Evolutionary conservation across 495 filamentous ascomycete species (phyloP), one percentile per base, ranked within the genome.

Genomic region (Xylaria nigripes): DNA sequence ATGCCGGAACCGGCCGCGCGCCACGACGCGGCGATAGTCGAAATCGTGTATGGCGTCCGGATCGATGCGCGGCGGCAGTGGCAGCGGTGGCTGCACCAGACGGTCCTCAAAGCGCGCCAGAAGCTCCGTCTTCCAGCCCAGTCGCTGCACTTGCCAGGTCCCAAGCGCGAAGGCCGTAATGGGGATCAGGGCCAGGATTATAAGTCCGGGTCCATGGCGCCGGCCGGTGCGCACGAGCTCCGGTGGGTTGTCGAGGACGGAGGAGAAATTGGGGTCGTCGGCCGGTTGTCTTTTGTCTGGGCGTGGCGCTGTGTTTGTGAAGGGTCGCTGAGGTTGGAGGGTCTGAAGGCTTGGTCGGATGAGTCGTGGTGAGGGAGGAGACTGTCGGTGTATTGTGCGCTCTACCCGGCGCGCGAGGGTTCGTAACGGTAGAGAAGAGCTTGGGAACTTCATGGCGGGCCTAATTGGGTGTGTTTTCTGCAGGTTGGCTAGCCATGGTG

Each of bases 121-220:
- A 15, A 97, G 73, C 36, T 91, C 86, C 8, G 90, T 90, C 67
- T 98, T 98, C 90, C 91, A 92, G 32, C 81, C 79, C 15, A 98
- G 81, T 2, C 93, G 89, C 62, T 94, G 79, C n/a, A 98, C 85
- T 64, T 98, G 93, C 93, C 93, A 98, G 40, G 86, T 87, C 36
- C 93, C 93, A 30, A 98, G 83, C 57, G 74, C 74, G 68, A 98
- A 95, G 46, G 93, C 86, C 6, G 90, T 96, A 41, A 94, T 74
- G 32, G 93, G 93, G 57, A 98, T 97, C 42, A 93, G 67, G 29
- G 90, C 85, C 12, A 96, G 77, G 50, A 95, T 74, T 42, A 94
- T 84, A 12, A 95, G 76, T 0, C 91, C 90, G 0, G 84, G 83
- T 5, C 89, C 89, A 72, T 96, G 90, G 48, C 78, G 81, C 60